phyloP scores from a whole-genome alignment of 768 basidiomycete genomes.

The Cantharellus anzutake region DNA sequence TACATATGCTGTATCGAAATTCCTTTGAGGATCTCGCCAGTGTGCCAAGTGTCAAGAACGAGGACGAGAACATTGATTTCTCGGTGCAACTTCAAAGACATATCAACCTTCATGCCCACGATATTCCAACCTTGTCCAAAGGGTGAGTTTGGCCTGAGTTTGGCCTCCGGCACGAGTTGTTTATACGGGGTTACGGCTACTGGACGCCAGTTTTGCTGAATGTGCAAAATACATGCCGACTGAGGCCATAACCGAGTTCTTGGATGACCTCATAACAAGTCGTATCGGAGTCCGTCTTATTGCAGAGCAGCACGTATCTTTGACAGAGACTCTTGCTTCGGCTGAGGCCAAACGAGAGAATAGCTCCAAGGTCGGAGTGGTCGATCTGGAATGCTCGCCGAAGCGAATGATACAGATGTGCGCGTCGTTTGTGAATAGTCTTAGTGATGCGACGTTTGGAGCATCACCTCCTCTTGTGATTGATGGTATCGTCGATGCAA shows the following conservation, averaged over 20 bases:
- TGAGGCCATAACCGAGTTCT: conserved; percentile 55
- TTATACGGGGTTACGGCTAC: background rate
- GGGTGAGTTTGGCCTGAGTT: conserved; percentile 20
- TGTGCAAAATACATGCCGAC: conserved; percentile 68
- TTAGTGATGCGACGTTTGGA: conserved; percentile 74
- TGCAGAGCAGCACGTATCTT: conserved; percentile 78
- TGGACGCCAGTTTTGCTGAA: conserved; percentile 53
- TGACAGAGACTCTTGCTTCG: conserved; percentile 39
- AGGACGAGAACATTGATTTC: conserved; percentile 53
- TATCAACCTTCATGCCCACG: conserved; percentile 64
- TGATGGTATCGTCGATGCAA: conserved; percentile 49
- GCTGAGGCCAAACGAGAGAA: background rate
- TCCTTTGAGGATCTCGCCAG: conserved; percentile 53
- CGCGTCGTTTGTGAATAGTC: conserved; percentile 61
- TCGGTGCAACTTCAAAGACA: conserved; percentile 46
- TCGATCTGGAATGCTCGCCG: conserved; percentile 56
- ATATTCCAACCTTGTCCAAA: conserved; percentile 81
- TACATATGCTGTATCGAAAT: conserved; percentile 44
- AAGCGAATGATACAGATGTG: conserved; percentile 58
- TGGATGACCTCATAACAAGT: conserved; percentile 69
- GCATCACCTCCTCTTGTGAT: conserved; percentile 44
- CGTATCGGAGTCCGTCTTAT: conserved; percentile 77
- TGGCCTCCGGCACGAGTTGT: background rate
- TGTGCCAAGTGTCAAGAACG: conserved; percentile 40
- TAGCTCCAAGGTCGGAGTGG: conserved; percentile 34